These are phyloP conservation scores for Carnegiea gigantea DNA, from an alignment of 179 eudicot genomes.

Conservation along the genomic window DNA sequence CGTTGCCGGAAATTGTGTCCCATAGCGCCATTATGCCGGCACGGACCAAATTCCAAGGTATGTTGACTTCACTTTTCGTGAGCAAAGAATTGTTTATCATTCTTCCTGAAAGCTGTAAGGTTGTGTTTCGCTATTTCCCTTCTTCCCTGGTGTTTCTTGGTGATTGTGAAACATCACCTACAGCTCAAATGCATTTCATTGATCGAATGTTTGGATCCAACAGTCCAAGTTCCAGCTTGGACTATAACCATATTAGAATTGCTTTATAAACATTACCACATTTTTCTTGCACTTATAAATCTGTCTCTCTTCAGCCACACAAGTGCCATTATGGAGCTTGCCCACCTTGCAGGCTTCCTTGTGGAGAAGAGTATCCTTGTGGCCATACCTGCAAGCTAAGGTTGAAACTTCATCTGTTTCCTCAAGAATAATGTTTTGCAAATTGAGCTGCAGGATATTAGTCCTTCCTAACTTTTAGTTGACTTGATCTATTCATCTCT, in stretches of 20 bases:
- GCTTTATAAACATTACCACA: neutral
- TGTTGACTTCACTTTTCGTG: slow-evolving; percentile 5
- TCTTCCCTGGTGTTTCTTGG: neutral
- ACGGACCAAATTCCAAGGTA: slow-evolving; percentile 69
- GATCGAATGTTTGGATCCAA: neutral
- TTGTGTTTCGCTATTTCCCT: neutral
- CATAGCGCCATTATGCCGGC: slow-evolving; percentile 77
- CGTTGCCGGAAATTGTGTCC: slow-evolving; percentile 77
- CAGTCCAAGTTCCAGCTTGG: neutral
- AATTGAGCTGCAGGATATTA: neutral
- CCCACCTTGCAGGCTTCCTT: slow-evolving; percentile 76
- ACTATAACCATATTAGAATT: neutral
- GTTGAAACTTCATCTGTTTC: slow-evolving; percentile 32
- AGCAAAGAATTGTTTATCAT: neutral
- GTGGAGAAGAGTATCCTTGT: slow-evolving; percentile 83
- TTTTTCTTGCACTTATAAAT: neutral
- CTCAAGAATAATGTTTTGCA: neutral
- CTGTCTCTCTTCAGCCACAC: slow-evolving; percentile 67
- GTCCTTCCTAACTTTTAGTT: neutral
- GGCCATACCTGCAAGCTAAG: slow-evolving; percentile 86
- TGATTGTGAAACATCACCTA: neutral
- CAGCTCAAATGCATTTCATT: neutral
- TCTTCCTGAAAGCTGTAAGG: slow-evolving; percentile 4
- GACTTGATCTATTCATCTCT: slow-evolving; percentile 1
- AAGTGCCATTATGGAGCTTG: slow-evolving; percentile 99